Conservation (phyloP, 208 protist species). For the Trypanosoma mega region DNA sequence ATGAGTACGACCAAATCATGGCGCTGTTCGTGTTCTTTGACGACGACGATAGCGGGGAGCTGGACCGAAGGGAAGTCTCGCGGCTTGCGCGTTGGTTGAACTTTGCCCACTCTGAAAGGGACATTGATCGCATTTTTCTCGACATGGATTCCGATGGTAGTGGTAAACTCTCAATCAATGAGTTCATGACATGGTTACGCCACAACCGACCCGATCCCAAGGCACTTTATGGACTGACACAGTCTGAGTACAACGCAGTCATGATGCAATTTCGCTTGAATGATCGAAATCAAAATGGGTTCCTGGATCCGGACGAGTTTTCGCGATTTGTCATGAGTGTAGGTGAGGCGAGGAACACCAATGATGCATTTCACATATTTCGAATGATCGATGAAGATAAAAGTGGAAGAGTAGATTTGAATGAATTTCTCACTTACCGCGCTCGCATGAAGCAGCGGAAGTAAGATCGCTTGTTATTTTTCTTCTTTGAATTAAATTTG, state of each 20-base stretch:
- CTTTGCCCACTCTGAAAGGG: conserved; percentile 56
- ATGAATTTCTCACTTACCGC: conserved; percentile 79
- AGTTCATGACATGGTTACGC: conserved; percentile 75
- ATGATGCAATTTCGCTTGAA: conserved; percentile 88
- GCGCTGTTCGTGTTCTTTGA: conserved; percentile 87
- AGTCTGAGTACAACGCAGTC: conserved; percentile 81
- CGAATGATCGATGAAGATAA: conserved; percentile 50
- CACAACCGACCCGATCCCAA: conserved; percentile 78
- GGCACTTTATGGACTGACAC: conserved; percentile 69
- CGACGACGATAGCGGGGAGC: conserved; percentile 57
- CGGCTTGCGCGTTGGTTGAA: conserved; percentile 82
- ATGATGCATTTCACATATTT: conserved; percentile 45
- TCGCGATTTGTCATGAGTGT: conserved; percentile 41
- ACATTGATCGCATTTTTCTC: conserved; percentile 75
- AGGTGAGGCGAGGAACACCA: conserved; percentile 41
- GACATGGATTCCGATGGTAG: conserved; percentile 72
- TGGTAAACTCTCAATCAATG: conserved; percentile 53
- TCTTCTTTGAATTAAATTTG: too few relatives aligned
- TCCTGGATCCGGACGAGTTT: conserved; percentile 63
- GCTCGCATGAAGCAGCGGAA: conserved; percentile 24
- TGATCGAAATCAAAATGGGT: conserved; percentile 70
- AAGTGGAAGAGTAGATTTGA: conserved; percentile 52
- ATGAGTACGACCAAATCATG: conserved; percentile 83
- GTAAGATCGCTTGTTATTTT: too few relatives aligned
- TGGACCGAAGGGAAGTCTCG: conserved; percentile 52